Evolutionary conservation across 2,329 filamentous ascomycete genomes (phyloP).

Genomic region (Lanzia echinophila): DNA sequence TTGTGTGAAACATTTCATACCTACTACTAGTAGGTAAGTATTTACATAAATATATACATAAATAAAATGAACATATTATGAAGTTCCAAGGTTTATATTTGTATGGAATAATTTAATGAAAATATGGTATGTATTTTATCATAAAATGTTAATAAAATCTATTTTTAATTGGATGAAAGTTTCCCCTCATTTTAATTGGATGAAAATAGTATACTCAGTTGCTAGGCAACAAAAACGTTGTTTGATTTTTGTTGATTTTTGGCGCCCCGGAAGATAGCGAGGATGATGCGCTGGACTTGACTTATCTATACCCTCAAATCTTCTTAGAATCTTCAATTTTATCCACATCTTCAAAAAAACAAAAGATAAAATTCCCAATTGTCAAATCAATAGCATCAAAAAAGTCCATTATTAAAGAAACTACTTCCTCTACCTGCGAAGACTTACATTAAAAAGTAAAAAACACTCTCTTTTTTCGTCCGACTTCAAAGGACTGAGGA

Average conservation of each 20-base stretch:
- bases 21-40: no score
- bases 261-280: no score
- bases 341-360: not conserved
- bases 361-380: not conserved
- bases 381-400: not conserved
- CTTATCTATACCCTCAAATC: not conserved
- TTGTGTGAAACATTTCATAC: not conserved
- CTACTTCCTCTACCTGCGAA: slow-evolving; percentile 5
- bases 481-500: slow-evolving; percentile 23
- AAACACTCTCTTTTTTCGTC: slow-evolving; percentile 1
- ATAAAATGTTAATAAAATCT: no score
- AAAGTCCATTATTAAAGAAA: not conserved
- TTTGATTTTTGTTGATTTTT: no score
- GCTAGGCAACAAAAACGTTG: no score
- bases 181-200: not conserved
- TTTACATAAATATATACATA: not conserved
- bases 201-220: not conserved
- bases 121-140: no score
- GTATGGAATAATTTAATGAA: no score
- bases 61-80: no score
- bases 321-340: not conserved
- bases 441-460: slow-evolving; percentile 1
- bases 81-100: no score
- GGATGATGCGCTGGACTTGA: no score
- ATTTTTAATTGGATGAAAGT: not conserved